Evolutionary conservation across 140 eudicot species (phyloP), one percentile per base, ranked within the genome.

Genomic region (Bidens hawaiensis): DNA sequence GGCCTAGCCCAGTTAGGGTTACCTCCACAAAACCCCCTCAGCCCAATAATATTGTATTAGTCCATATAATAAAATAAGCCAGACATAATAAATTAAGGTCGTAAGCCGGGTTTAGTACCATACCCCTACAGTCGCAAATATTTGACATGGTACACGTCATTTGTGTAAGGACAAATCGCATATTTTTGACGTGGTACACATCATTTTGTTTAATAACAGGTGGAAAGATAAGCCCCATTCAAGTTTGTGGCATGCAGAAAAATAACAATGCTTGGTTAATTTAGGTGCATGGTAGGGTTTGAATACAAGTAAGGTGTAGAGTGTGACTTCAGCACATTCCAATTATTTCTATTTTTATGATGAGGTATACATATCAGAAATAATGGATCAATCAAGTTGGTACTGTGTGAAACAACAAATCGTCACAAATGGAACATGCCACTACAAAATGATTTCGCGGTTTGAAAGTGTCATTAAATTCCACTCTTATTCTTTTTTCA

Each of bases 201-300:
- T 11, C 45, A 38, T 11, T 38, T 8, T 12, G 45, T 38, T 38
- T 38, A 4, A 12, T 38, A 38, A 38, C 45, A 4, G 45, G n/a
- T 14, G 45, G 14, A 38, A 38, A 38, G n/a, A 38, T 38, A 38
- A 38, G 25, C 45, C 12, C 33, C 5, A 45, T 47, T 46, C 21
- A 17, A 64, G 48, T 47, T 22, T 33, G 54, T 60, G 51, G 40
- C 4, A 72, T 21, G 77, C 42, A 64, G 14, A 64, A 25, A 55
- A 64, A 38, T 64, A 64, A 53, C 16, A 62, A 28, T n/a, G 59
- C 58, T 71, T 38, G 45, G 26, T 41, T 52, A 52, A 62, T 16
- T 45, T n/a, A 3, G 50, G 50, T 45, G 50, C 22, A 45, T 48
- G 27, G 27, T 48, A 48, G 54, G 54, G 54, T 48, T 21, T 48